Percentiles rank a stretch among this genome's conserved stretches.
Conservation (phyloP, 441 rosid genomes). For the Adansonia madagascariensis region DNA sequence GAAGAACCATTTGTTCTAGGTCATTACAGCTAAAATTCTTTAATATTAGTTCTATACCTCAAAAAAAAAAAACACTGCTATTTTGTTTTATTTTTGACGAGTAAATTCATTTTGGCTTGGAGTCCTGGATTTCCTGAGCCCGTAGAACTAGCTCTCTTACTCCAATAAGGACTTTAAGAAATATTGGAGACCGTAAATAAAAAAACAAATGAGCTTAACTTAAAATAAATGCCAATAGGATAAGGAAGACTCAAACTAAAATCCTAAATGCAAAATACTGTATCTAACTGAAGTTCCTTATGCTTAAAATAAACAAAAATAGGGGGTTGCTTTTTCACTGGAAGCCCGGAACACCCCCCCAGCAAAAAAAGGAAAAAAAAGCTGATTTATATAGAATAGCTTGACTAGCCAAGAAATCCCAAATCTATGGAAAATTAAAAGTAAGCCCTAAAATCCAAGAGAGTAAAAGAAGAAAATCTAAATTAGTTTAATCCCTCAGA, state of each 20-base stretch:
- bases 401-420: not conserved
- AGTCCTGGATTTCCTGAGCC: not conserved
- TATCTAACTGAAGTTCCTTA: not conserved
- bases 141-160: slow-evolving; percentile 2
- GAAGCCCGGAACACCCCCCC: too few species aligned
- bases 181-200: not conserved
- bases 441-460: not conserved
- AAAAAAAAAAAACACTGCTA: not conserved
- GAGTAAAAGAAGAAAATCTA: not conserved
- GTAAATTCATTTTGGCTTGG: not conserved
- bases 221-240: not conserved
- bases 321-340: too few species aligned
- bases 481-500: slow-evolving; percentile 4
- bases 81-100: not conserved
- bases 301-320: not conserved
- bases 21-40: too few species aligned
- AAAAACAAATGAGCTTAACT: not conserved
- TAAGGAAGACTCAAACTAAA: not conserved
- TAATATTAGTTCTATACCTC: too few species aligned
- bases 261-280: not conserved
- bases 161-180: not conserved
- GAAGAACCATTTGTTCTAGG: too few species aligned
- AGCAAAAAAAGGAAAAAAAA: not conserved
- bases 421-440: not conserved
- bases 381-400: not conserved